Evolutionary conservation across 768 basidiomycete genomes (phyloP), one percentile per base, ranked within the genome.

Genomic region (Lanmaoa rubissima): DNA sequence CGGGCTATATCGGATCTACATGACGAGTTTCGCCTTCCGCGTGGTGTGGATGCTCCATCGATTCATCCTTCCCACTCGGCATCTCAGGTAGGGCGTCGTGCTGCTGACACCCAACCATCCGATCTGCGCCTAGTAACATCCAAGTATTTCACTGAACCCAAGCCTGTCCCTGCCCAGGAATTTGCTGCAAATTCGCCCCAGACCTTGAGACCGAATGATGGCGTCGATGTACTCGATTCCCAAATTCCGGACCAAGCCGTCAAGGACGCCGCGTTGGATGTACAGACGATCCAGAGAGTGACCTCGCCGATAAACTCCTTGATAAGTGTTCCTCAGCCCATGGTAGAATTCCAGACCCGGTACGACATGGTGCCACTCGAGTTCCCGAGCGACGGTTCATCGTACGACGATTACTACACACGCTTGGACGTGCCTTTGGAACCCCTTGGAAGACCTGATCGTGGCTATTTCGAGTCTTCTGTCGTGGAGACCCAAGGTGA

Each of bases 11-110:
- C 74, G n/a, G 66, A 71, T 31, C 72, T 51, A 13, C 36, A 24
- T 2, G 48, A 50, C 8, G 38, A 46, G 19, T 36, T 11, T 36
- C 16, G 42, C 35, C 47, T 47, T 26, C 26, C n/a, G 13, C 38
- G 28, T 2, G 56, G 43, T 35, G 48, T 40, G 26, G 59, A 60
- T 19, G 54, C 42, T 48, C 55, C 68, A 1, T 75, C 79, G 34
- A 62, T 80, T 12, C 68, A 70, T 34, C 79, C 84, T 11, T 86
- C 80, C 9, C 77, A 86, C 49, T 86, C 84, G 28, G 83, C 79
- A 31, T 86, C 84, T 31, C 84, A 83, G 61, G 55, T 71, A 41
- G 71, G 66, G 45, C 61, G 51, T 46, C 62, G 62, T 55, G 44
- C 24, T 45, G 54, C 46, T 44, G 53, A 58, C 16, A 14, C n/a